Base-by-base conservation (phyloP, 331 rosid genomes). In the Rhamnella rubrinervis region DNA sequence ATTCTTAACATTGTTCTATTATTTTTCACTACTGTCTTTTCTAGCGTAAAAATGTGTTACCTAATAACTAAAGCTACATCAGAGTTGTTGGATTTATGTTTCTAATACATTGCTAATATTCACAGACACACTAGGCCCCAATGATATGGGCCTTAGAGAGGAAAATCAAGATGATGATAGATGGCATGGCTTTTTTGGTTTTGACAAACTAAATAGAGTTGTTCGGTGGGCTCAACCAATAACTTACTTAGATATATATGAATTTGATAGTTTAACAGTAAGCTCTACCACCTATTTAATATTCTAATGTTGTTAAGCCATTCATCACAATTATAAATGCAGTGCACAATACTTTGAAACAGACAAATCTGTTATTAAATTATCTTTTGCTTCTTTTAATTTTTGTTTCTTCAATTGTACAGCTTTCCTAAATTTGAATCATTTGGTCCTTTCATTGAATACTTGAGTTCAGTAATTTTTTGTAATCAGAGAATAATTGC, bases 181-280 rank as follows among this genome's bases (percentile, higher is more conserved):
- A 68, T 96, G 98, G 69, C 92, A 81, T 70, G 98, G 91, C 7
- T 62, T 79, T 82, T 91, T 87, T 35, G 91, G 90, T 69, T 63
- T 68, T 67, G 81, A 66, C 71, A 80, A 67, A 70, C 78, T 87
- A 18, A 88, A 80, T 69, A 78, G 92, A 63, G 82, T 80, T 63
- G 82, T 85, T 75, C 86, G 89, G 60, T 91, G 96, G 96, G 85
- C 96, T 77, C 97, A 91, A 70, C 98, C 98, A 57, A 93, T 93
- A 72, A 91, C 92, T 7, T 88, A 81, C 70, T 35, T 91, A 68
- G 89, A 88, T 74, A 55, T 93, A 28, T 88, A 82, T 65, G 97
- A 91, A 75, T 81, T 85, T 61, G 82, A 85, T 61, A 76, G 76
- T 73, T 91, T 93, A 77, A 91, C 97, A 76, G 97, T 91, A 77